Conservation (phyloP, 805 yeast genomes). For the Cyberlindnera xylosilytica region DNA sequence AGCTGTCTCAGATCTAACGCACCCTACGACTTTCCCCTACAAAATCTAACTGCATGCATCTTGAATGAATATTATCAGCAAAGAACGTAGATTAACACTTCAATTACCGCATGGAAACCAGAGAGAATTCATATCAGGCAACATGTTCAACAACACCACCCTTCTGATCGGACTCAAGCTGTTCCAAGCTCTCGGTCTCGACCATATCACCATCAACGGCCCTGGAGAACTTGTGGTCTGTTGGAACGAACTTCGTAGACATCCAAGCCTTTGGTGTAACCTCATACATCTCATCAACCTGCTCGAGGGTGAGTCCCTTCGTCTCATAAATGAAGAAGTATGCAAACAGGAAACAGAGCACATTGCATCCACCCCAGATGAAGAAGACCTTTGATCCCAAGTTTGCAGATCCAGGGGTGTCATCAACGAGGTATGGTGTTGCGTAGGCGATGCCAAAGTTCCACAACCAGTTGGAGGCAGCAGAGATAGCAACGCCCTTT, state of each 20-base stretch:
- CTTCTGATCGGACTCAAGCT: neutral
- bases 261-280: slow-evolving; percentile 31
- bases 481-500: slow-evolving; percentile 64
- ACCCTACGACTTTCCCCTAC: too few species aligned
- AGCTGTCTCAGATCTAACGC: slow-evolving; percentile 9
- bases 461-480: slow-evolving; percentile 77
- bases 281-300: slow-evolving; percentile 58
- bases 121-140: too few species aligned
- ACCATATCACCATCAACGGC: slow-evolving; percentile 6
- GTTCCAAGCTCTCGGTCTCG: neutral
- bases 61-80: too few species aligned
- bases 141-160: slow-evolving; percentile 2
- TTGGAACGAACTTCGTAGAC: slow-evolving; percentile 30
- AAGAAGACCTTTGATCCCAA: slow-evolving; percentile 41
- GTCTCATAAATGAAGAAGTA: slow-evolving; percentile 61
- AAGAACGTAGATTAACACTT: too few species aligned
- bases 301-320: slow-evolving; percentile 63
- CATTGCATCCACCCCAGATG: slow-evolving; percentile 55
- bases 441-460: slow-evolving; percentile 72
- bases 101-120: too few species aligned
- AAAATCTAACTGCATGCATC: too few species aligned
- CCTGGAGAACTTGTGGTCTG: slow-evolving; percentile 30
- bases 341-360: slow-evolving; percentile 53
- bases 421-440: slow-evolving; percentile 68
- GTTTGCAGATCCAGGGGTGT: slow-evolving; percentile 56